Evolutionary conservation across 2,329 filamentous ascomycete species (phyloP), one percentile per base, ranked within the genome.

Genomic region (Xylaria sp.): DNA sequence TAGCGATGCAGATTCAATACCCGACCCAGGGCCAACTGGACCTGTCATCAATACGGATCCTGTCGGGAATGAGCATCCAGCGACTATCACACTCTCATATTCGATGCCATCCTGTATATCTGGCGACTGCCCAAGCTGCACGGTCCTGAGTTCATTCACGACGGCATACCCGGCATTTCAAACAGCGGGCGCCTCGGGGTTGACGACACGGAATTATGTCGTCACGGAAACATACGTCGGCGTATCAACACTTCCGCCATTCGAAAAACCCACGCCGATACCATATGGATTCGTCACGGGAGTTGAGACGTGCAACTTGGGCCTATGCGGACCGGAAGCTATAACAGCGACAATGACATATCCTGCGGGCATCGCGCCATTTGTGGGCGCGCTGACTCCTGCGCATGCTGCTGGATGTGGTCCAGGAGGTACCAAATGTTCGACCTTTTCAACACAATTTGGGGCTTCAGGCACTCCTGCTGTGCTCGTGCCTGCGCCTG

Each of bases 141-240:
- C 73, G 7, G 38, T 70, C 2, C 65, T 69, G 23, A 74, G 72
- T 66, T 61, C 65, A 4, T 75, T 70, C 62, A 71, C 65, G 17
- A 73, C 71, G 6, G 49, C 66, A 2, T 70, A 67, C 40, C 11
- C 56, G 13, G 60, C 60, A 20, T 70, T 73, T 53, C 62, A 58
- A 31, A 57, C 72, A 15, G 51, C 48, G 9, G 71, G 68, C 0
- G 46, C 28, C 1, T 7, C 26, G 2, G 66, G 46, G 6, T 36
- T 68, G 28, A 60, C 58, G 20, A 33, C 17, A 10, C 69, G 71
- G 40, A 56, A 62, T 1, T 75, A 75, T 57, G 72, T 72, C 10
- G 59, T 75, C 40, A 69, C 71, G 3, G 73, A 75, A 65, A 73
- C 73, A 23, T 75, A 74, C 46, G 59, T 72, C 26, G 73, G 73